These are phyloP conservation scores for Tulasnella sp. DNA, from an alignment of 768 basidiomycete species.

Conservation along the genomic window DNA sequence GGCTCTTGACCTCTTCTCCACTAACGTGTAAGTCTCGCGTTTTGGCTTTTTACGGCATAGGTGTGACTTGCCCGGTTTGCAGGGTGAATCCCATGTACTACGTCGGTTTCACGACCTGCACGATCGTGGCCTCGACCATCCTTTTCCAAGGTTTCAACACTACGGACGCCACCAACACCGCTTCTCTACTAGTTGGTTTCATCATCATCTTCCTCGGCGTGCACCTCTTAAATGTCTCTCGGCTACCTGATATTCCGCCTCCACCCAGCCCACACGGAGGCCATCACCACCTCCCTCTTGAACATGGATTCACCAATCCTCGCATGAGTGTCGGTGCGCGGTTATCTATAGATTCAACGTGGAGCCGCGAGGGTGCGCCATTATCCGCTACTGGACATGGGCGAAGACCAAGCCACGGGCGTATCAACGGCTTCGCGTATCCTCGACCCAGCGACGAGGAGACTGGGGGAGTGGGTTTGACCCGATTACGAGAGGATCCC, in stretches of 20 bases:
- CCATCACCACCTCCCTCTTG: conserved; percentile 4
- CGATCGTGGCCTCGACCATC: conserved; percentile 87
- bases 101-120: conserved; percentile 89
- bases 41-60: not conserved
- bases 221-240: conserved; percentile 80
- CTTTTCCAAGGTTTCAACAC: conserved; percentile 98
- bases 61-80: not conserved
- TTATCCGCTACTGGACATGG: not conserved
- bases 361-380: conserved; percentile 2
- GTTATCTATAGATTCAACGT: conserved; percentile 3
- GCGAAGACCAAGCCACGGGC: not conserved
- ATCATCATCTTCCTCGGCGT: conserved; percentile 91
- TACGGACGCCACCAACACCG: conserved; percentile 60
- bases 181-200: conserved; percentile 84
- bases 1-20: conserved; percentile 90
- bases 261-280: not conserved
- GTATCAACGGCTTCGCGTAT: conserved; percentile 1
- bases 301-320: conserved; percentile 11
- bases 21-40: conserved; percentile 68
- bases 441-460: conserved; percentile 1
- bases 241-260: conserved; percentile 26
- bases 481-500: conserved; percentile 8
- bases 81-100: conserved; percentile 98
- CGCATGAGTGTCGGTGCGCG: not conserved
- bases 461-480: conserved; percentile 8